Evolutionary conservation across 306 rosid genomes (phyloP), one percentile per base, ranked within the genome.

Genomic region (Prinsepia uniflora): DNA sequence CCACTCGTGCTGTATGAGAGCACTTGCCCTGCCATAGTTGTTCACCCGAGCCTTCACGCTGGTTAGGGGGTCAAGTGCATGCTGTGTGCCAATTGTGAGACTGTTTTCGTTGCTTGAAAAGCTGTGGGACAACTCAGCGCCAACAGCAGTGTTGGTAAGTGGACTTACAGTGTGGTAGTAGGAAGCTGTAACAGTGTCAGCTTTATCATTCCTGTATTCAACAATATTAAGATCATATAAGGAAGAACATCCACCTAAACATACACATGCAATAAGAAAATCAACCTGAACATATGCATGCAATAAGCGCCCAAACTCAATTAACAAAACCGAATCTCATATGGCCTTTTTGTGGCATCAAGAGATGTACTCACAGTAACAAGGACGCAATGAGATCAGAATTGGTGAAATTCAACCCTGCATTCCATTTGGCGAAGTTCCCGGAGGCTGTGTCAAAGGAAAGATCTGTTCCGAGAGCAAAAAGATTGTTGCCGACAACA

Each of bases 1-100:
- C 98, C 90, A 90, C 76, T 88, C 95, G 42, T 94, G 96, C 91
- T 89, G 94, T 80, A 94, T 79, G 65, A 90, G 81, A 74, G 95
- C 97, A 65, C 86, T 89, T 34, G 96, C 88, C 85, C 64, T 73
- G 14, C 98, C 98, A 8, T 72, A 84, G 81, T 86, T 94, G 87
- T 94, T 87, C 84, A 94, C 91, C 20, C 97, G 85, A 36, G 88
- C 96, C 87, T 90, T 94, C 81, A 94, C 84, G 6, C 78, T 79
- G 36, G 97, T 94, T 58, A 94, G 47, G 3, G 95, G 98, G 73
- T 90, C 96, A 54, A 94, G 86, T 10, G 98, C 91, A 69, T 94
- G 96, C 62, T 84, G 91, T 20, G 97, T 83, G 66, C 98, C 98
- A 2, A 94, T 79, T 18, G 95, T 87, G 73, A 94, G 90, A 0